These are phyloP conservation scores for Starmerella scarabaei DNA, from an alignment of 805 yeast genomes.

Conservation along the genomic window DNA sequence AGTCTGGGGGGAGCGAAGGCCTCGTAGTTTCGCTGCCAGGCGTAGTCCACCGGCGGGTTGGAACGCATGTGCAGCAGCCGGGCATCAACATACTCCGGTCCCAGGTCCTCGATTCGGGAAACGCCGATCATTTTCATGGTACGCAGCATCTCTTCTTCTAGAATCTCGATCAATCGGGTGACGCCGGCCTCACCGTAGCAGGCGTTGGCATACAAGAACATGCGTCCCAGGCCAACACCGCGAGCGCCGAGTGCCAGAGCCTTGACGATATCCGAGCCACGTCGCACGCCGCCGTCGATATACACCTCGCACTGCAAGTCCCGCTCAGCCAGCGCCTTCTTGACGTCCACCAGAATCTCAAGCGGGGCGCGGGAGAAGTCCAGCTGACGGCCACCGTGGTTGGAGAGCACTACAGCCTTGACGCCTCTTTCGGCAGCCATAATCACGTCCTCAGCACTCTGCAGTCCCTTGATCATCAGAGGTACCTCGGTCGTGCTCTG, in stretches of 20 bases:
- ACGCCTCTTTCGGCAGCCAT: conserved; percentile 59
- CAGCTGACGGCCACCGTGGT: conserved; percentile 83
- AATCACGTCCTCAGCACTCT: conserved; percentile 63
- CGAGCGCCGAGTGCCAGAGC: conserved; percentile 67
- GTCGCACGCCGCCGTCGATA: conserved; percentile 64
- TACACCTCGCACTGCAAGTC: conserved; percentile 44
- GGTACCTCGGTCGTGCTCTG: conserved; percentile 19
- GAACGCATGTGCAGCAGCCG: conserved; percentile 30
- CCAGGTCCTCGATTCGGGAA: conserved; percentile 45
- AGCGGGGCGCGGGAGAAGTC: conserved; percentile 70
- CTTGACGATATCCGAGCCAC: conserved; percentile 63
- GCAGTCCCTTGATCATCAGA: conserved; percentile 67
- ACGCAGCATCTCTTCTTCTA: conserved; percentile 57
- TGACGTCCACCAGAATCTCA: conserved; percentile 53
- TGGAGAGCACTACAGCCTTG: conserved; percentile 67
- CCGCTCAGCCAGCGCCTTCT: conserved; percentile 31
- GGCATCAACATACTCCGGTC: conserved; percentile 49
- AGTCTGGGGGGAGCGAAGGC: conserved; percentile 7
- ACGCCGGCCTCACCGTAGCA: conserved; percentile 71
- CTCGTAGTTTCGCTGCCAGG: conserved; percentile 12
- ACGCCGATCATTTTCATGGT: conserved; percentile 73
- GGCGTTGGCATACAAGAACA: conserved; percentile 62
- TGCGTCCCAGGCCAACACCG: conserved; percentile 64
- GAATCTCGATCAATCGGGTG: conserved; percentile 44
- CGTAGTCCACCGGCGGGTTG: conserved; percentile 10